Conservation (phyloP, 1,139 yeast species). For the Eremothecium cymbalariae region DNA sequence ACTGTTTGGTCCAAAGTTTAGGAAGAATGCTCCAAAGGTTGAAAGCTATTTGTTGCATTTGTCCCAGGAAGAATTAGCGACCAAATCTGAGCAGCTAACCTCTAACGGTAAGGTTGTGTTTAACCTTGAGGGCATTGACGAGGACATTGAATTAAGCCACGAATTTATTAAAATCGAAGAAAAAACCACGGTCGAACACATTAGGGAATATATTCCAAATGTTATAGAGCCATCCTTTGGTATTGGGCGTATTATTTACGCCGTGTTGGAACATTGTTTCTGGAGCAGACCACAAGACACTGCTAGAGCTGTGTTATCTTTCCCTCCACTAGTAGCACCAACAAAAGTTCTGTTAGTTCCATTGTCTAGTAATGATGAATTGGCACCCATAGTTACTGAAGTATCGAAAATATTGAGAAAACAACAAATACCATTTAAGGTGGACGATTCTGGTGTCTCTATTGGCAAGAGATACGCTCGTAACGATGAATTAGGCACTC, state of each 20-base stretch:
- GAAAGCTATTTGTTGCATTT: slow-evolving; percentile 69
- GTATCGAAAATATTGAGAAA: slow-evolving; percentile 65
- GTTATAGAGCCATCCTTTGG: slow-evolving; percentile 99
- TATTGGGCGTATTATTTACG: slow-evolving; percentile 93
- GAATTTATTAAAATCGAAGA: slow-evolving; percentile 68
- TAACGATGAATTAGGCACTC: slow-evolving; percentile 98
- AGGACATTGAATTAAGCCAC: slow-evolving; percentile 59
- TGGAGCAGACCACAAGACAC: slow-evolving; percentile 92
- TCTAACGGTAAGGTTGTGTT: slow-evolving; percentile 56
- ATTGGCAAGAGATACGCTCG: slow-evolving; percentile 98
- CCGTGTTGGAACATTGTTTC: slow-evolving; percentile 88
- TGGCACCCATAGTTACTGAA: slow-evolving; percentile 66
- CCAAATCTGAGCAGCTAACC: slow-evolving; percentile 60
- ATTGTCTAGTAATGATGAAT: slow-evolving; percentile 72
- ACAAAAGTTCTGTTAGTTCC: slow-evolving; percentile 96
- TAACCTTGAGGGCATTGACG: slow-evolving; percentile 53
- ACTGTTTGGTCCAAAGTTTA: slow-evolving; percentile 94
- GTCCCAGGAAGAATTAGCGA: slow-evolving; percentile 81
- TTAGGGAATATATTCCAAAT: slow-evolving; percentile 93
- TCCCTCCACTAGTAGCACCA: slow-evolving; percentile 96
- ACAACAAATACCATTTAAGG: slow-evolving; percentile 86
- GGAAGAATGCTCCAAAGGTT: slow-evolving; percentile 91
- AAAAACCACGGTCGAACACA: slow-evolving; percentile 75
- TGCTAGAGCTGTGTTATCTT: slow-evolving; percentile 85
- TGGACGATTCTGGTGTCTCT: slow-evolving; percentile 95